Evolutionary conservation across 345 rosid species (phyloP).

Genomic region (Citropsis articulata): DNA sequence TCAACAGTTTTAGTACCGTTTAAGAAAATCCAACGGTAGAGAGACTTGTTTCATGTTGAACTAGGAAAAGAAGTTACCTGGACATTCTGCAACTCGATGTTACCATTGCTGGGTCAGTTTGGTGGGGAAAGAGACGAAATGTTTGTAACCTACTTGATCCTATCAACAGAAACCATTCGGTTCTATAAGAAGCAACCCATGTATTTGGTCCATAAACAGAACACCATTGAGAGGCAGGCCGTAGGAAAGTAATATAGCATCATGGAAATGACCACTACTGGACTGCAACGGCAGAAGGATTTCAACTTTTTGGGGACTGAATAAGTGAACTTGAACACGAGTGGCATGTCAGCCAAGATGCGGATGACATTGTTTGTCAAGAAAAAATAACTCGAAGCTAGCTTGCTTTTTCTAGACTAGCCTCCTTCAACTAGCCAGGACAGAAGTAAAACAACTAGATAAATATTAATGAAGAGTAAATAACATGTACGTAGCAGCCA

Average conservation of each 20-base stretch:
- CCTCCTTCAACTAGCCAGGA: too few species aligned
- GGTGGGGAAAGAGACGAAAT: constrained; percentile 62
- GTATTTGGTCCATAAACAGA: constrained; percentile 66
- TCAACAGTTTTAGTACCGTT: too few species aligned
- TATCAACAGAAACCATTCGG: constrained; percentile 86
- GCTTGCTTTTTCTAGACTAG: too few species aligned
- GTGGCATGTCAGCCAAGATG: too few species aligned
- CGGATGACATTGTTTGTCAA: too few species aligned
- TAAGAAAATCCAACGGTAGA: not conserved
- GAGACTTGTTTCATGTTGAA: not conserved
- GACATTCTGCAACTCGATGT: constrained; percentile 57
- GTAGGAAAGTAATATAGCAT: constrained; percentile 80
- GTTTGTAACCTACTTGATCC: constrained; percentile 77
- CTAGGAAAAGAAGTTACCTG: constrained; percentile 42
- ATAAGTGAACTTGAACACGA: too few species aligned
- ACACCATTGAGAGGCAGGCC: constrained; percentile 78
- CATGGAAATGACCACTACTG: constrained; percentile 17
- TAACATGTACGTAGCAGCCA: too few species aligned
- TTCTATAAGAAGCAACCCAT: constrained; percentile 83
- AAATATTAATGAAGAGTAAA: too few species aligned
- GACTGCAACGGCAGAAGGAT: too few species aligned
- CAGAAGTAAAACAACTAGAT: too few species aligned
- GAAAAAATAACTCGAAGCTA: too few species aligned
- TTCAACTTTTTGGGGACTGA: too few species aligned
- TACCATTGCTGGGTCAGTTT: constrained; percentile 71